Evolutionary conservation across 805 yeast genomes (phyloP).

Genomic region (Candida easanensis): DNA sequence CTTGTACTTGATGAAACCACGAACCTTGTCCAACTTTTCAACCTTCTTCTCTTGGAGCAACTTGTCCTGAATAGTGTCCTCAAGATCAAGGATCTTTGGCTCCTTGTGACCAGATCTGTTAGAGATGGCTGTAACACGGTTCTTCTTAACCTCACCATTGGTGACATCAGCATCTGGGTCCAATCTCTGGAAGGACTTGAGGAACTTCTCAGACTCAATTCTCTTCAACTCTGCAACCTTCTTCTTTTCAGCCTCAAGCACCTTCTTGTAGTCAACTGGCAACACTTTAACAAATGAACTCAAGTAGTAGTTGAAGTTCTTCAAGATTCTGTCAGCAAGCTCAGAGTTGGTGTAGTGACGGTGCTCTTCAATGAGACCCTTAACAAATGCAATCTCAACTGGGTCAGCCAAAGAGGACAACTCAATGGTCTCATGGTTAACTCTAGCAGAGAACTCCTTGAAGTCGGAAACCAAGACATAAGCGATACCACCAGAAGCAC

Average conservation of each 20-base stretch:
- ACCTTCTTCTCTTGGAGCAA: constrained; percentile 62
- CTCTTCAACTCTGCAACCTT: constrained; percentile 60
- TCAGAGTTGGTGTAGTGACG: constrained; percentile 92
- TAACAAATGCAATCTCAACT: constrained; percentile 87
- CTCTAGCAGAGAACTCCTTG: constrained; percentile 80
- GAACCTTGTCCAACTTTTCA: constrained; percentile 69
- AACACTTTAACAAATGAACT: constrained; percentile 90
- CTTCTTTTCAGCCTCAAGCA: constrained; percentile 71
- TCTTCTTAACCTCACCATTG: constrained; percentile 72
- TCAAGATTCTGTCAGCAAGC: constrained; percentile 78
- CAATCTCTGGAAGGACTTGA: constrained; percentile 65
- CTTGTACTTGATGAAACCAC: constrained; percentile 93
- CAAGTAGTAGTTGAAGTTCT: constrained; percentile 83
- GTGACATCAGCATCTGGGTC: constrained; percentile 86
- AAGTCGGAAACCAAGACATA: constrained; percentile 89
- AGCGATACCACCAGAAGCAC: constrained; percentile 99
- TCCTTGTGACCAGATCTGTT: constrained; percentile 45
- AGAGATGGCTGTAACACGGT: constrained; percentile 23
- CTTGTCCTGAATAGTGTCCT: constrained; percentile 78
- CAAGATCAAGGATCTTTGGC: constrained; percentile 86
- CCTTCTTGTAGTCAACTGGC: constrained; percentile 88
- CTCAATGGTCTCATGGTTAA: constrained; percentile 80
- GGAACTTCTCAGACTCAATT: constrained; percentile 56
- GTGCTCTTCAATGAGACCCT: constrained; percentile 93
- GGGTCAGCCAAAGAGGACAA: constrained; percentile 77